A percentile compares a stretch with the other conserved stretches of the same genome.
These are phyloP conservation scores for Glebionis coronaria DNA, from an alignment of 129 eudicot genomes.

Conservation along the genomic window DNA sequence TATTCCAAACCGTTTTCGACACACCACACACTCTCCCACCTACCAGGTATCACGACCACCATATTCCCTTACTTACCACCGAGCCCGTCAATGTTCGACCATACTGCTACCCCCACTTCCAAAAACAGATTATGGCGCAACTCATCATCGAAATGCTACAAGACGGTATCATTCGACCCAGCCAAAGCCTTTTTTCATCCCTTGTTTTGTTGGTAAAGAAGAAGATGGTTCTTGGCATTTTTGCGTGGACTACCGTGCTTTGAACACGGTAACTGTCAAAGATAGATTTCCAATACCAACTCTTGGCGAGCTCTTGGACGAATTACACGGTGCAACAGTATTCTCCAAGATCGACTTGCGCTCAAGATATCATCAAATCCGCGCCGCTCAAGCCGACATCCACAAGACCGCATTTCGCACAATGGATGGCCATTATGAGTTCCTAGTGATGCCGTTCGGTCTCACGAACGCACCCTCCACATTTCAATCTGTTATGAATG, in stretches of 20 bases:
- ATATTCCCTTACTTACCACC: too few species aligned
- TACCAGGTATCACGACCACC: too few species aligned
- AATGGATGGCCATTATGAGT: too few species aligned
- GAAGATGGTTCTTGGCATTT: neutral
- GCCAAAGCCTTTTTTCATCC: neutral
- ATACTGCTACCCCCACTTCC: neutral
- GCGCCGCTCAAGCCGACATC: too few species aligned
- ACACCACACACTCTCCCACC: too few species aligned
- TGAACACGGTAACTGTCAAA: neutral
- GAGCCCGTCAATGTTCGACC: too few species aligned
- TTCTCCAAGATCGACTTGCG: neutral
- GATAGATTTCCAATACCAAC: neutral
- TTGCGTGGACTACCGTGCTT: too few species aligned
- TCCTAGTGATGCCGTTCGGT: too few species aligned
- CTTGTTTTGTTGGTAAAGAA: neutral
- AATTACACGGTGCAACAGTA: neutral
- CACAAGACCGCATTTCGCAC: too few species aligned
- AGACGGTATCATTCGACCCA: neutral
- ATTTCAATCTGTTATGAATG: too few species aligned
- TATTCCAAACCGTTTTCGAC: neutral
- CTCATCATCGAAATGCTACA: neutral
- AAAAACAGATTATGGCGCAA: neutral
- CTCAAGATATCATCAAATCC: too few species aligned
- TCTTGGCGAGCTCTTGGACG: neutral
- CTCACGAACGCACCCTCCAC: too few species aligned